Evolutionary conservation across 1,139 yeast species (phyloP), one percentile per base, ranked within the genome.

Genomic region (Geotrichum bryndzae): DNA sequence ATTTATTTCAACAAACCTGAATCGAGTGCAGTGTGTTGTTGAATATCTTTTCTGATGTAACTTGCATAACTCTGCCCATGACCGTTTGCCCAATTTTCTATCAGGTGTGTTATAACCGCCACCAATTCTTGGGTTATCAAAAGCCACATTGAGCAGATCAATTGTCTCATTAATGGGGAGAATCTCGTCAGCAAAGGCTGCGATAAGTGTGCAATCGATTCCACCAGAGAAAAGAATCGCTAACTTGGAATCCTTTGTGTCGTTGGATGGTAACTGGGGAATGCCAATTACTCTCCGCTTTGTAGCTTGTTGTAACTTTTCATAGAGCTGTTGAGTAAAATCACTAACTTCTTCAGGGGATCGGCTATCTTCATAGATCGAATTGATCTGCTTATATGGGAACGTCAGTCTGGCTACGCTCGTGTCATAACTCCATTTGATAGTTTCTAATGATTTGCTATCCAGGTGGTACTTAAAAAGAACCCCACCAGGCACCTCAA

Each of bases 141-240:
- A 94, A 0, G 96, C 96, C 2, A 95, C 99, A 61, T 94, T 92
- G n/a, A 95, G 72, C n/a, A 94, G 77, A 71, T 94, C 97, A 8
- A 87, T 77, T 0, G 67, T 68, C n/a, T 33, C 74, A 61, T 50
- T 69, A 18, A 57, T 65, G 56, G 63, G 81, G 74, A 68, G 76
- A 63, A 58, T 77, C 46, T 22, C 80, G 77, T 25, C 75, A 8
- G 71, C 68, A n/a, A 74, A 58, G 22, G 68, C 63, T 2, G 96
- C 91, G 15, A 94, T 69, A 0, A 94, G 76, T 0, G 97, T 87
- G 72, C 99, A 94, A 69, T 94, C 99, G 10, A 94, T 77, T 0
- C 99, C 99, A 0, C 99, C 99, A 52, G 97, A 90, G 71, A 90
- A 94, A 46, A 94, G 75, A 0, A 94, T 78, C 0, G 90, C 90